Evolutionary conservation across 352 stramenopile genomes (phyloP).

Genomic region (Globisporangium alternatum): DNA sequence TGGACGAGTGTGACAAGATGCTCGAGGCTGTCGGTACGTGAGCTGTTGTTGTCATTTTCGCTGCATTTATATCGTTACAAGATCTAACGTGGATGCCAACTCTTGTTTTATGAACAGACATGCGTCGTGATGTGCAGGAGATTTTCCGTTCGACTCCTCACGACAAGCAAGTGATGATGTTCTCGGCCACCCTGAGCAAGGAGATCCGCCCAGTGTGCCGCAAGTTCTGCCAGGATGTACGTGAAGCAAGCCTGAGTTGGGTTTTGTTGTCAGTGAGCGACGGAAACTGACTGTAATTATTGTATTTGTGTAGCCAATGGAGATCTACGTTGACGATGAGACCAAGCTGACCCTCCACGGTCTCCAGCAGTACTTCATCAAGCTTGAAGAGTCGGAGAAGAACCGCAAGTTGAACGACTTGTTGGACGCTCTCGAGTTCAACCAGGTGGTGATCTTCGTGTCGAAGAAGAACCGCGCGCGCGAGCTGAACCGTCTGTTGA

Average conservation of each 20-base stretch:
- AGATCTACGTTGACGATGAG: constrained; percentile 99
- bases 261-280: neutral
- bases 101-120: constrained; percentile 73
- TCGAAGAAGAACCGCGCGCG: constrained; percentile 96
- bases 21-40: constrained; percentile 93
- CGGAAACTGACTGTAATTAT: neutral
- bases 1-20: constrained; percentile 99
- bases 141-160: constrained; percentile 99
- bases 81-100: neutral
- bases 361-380: constrained; percentile 99
- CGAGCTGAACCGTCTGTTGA: constrained; percentile 97
- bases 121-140: constrained; percentile 98
- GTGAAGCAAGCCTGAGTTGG: constrained; percentile 22
- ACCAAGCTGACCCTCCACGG: constrained; percentile 99
- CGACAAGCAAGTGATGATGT: constrained; percentile 99
- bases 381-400: constrained; percentile 99
- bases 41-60: constrained; percentile 1
- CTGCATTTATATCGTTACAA: neutral
- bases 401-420: constrained; percentile 99
- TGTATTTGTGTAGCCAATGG: constrained; percentile 86
- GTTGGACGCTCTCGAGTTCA: constrained; percentile 99
- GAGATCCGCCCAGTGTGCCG: constrained; percentile 98
- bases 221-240: constrained; percentile 99
- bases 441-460: constrained; percentile 99
- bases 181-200: constrained; percentile 98